A percentile compares a stretch with the other conserved stretches of the same genome.
Evolutionary conservation across 148 eudicot species (phyloP).

Genomic region (Persicaria tinctoria): DNA sequence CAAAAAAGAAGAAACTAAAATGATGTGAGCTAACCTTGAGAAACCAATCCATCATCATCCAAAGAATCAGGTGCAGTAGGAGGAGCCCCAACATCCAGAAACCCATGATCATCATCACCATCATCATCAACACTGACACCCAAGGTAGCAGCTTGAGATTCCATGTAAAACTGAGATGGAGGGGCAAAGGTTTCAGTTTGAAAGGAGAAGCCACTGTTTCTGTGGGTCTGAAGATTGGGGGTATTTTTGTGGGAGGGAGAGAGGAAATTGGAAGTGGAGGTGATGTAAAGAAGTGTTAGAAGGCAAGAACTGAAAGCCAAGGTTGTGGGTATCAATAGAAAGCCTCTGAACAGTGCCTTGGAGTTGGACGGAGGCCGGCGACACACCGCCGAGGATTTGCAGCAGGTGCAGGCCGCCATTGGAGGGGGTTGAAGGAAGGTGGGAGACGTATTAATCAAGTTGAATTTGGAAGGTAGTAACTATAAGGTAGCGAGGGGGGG

Average conservation of each 20-base stretch:
- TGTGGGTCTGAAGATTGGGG: neutral
- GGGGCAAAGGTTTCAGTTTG: conserved; percentile 4
- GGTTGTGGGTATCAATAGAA: conserved; percentile 4
- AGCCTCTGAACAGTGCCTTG: neutral
- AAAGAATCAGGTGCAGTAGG: no score
- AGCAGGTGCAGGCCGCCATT: conserved; percentile 5
- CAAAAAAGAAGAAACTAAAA: no score
- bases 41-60: no score
- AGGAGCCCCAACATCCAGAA: no score
- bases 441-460: neutral
- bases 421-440: neutral
- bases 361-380: conserved; percentile 7
- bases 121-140: neutral
- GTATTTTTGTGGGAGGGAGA: neutral
- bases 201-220: neutral
- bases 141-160: neutral
- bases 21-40: no score
- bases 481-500: no score
- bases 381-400: conserved; percentile 7
- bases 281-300: conserved; percentile 4
- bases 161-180: neutral
- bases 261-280: conserved; percentile 11
- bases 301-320: conserved; percentile 7
- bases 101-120: no score
- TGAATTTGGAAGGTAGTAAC: neutral